Evolutionary conservation across 331 rosid genomes (phyloP), one percentile per base, ranked within the genome.

Genomic region (Arachis monticola): DNA sequence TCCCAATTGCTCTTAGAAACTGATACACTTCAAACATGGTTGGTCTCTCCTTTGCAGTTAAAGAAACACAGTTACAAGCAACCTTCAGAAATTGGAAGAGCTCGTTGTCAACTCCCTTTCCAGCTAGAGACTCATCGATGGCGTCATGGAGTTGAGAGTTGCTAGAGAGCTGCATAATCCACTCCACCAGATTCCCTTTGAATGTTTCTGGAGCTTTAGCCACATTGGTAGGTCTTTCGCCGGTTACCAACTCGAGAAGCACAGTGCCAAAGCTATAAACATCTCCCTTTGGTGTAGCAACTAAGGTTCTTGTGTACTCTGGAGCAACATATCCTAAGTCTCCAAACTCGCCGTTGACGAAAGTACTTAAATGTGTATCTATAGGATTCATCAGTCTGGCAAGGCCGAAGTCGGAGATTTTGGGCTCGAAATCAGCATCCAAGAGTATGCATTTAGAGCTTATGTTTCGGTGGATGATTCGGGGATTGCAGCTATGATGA

Each of bases 311-410:
- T 52, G 97, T 0, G 41, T 95, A 95, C 83, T 95, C 97, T 0
- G 99, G 99, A 75, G 97, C 99, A 59, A 92, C 99, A 70, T 95
- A 92, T 22, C 99, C 97, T 42, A 90, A 82, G 77, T 95, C 99
- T 2, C 99, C 97, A n/a, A 92, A 95, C 69, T 95, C 97, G 1
- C 99, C 99, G 69, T 92, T 92, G 31, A 90, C 97, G 56, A 95
- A 92, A 65, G 99, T 92, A 84, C 97, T 95, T 88, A 95, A 77
- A 77, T 95, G 97, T 3, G 99, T 95, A 67, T 95, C 99, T 74
- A 95, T 70, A 13, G 97, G 99, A 70, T 90, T 90, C 97, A 95
- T 95, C 77, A 95, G 83, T 84, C 99, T 87, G 56, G 97, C 99
- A 7, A 95, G 99, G 73, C 99, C 99, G 31, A 95, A 95, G 81